Evolutionary conservation across 1,139 yeast species (phyloP).

Genomic region (Komagataea norvegica): DNA sequence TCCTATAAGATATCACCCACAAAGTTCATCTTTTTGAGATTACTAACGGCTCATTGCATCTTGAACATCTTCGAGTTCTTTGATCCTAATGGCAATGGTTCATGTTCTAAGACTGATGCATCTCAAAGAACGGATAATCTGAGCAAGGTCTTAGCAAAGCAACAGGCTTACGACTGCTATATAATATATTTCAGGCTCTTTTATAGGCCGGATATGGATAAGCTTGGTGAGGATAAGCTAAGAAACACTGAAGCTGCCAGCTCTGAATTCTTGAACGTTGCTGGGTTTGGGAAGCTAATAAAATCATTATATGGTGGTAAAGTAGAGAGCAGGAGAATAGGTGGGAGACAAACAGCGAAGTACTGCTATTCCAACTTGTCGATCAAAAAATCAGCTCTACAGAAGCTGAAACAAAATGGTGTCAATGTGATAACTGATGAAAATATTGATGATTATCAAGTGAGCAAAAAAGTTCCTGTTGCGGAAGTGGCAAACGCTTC

Average conservation of each 20-base stretch:
- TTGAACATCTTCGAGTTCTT: conserved; percentile 10
- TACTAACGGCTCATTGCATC: conserved; percentile 16
- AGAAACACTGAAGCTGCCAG: conserved; percentile 5
- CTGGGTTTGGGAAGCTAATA: conserved; percentile 22
- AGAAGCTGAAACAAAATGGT: background rate
- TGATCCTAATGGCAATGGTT: background rate
- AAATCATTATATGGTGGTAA: conserved; percentile 9
- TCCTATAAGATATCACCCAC: background rate
- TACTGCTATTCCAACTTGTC: conserved; percentile 16
- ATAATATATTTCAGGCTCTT: conserved; percentile 10
- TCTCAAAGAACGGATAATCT: background rate
- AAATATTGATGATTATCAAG: conserved; percentile 1
- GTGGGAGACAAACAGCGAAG: conserved; percentile 14
- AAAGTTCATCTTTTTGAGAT: conserved; percentile 2
- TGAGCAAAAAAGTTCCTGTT: background rate
- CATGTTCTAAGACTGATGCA: background rate
- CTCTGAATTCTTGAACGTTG: conserved; percentile 5
- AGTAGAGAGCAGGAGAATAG: conserved; percentile 15
- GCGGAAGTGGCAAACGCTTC: too few species aligned
- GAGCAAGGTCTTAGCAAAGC: conserved; percentile 9
- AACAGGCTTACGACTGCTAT: conserved; percentile 14
- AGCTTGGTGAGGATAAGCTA: background rate
- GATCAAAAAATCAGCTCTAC: conserved; percentile 4
- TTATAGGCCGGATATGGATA: conserved; percentile 6
- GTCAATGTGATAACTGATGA: conserved; percentile 8